A percentile compares a stretch with the other conserved stretches of the same genome.
phyloP scores from a whole-genome alignment of 805 yeast species.

The Clavispora carvajalis region DNA sequence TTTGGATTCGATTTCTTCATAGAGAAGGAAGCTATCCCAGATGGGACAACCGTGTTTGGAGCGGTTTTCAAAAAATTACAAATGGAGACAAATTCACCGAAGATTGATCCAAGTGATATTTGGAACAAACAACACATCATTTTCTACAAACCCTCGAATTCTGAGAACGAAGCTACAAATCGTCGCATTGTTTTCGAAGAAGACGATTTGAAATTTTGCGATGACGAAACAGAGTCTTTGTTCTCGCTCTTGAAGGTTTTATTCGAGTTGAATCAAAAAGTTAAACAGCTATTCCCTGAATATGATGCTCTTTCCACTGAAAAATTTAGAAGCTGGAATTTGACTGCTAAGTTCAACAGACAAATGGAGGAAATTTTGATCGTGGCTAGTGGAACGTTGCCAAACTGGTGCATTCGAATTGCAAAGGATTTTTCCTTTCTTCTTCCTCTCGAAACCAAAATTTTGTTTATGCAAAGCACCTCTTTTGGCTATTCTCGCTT shows the following conservation, averaged over 20 bases:
- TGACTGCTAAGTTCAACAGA: conserved; percentile 79
- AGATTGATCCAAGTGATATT: conserved; percentile 42
- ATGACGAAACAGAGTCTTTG: conserved; percentile 31
- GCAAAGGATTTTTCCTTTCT: conserved; percentile 73
- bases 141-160: conserved; percentile 28
- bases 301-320: conserved; percentile 13
- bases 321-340: conserved; percentile 65
- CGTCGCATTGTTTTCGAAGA: conserved; percentile 6
- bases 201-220: conserved; percentile 19
- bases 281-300: conserved; percentile 10
- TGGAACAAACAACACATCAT: conserved; percentile 59
- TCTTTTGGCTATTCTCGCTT: conserved; percentile 87
- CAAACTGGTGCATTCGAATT: conserved; percentile 77
- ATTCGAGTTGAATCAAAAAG: conserved; percentile 31
- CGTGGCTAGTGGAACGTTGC: conserved; percentile 81
- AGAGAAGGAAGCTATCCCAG: conserved; percentile 53
- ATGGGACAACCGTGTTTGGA: conserved; percentile 70
- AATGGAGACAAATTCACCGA: conserved; percentile 26
- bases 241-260: conserved; percentile 46
- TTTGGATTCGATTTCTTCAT: conserved; percentile 49
- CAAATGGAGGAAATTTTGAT: conserved; percentile 87
- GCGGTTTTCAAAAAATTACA: conserved; percentile 55
- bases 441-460: conserved; percentile 77
- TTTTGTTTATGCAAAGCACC: conserved; percentile 74
- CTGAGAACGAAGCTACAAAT: background rate